A percentile compares a stretch with the other conserved stretches of the same genome.
These are phyloP conservation scores for Fusarium oligoseptatum DNA, from an alignment of 2,329 filamentous ascomycete genomes.

Conservation along the genomic window DNA sequence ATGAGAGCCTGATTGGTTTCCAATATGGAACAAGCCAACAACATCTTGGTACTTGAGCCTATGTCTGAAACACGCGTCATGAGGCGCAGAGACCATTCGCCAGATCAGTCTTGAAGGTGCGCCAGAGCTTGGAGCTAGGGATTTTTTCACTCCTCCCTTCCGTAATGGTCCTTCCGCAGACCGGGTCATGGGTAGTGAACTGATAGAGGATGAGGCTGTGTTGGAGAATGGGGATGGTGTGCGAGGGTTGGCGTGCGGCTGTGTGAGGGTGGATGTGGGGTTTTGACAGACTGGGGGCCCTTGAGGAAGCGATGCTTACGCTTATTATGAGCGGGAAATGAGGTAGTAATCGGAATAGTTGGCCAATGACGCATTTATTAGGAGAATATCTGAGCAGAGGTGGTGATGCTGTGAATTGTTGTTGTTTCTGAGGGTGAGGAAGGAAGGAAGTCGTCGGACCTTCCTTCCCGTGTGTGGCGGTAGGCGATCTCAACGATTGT, in stretches of 20 bases:
- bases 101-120: background rate
- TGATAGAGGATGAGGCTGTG: constrained; percentile 31
- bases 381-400: background rate
- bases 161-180: constrained; percentile 2
- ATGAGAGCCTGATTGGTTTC: background rate
- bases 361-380: background rate
- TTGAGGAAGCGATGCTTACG: background rate
- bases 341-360: background rate
- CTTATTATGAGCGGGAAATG: background rate
- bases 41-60: background rate
- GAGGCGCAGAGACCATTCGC: constrained; percentile 4
- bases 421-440: background rate
- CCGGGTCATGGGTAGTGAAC: constrained; percentile 21
- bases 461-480: background rate
- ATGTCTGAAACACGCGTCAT: constrained; percentile 26
- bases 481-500: constrained; percentile 11
- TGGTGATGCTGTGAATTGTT: background rate
- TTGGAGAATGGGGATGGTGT: constrained; percentile 23
- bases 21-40: background rate
- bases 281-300: constrained; percentile 13
- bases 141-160: background rate
- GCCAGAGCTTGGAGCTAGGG: background rate
- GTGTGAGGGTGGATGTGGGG: constrained; percentile 15
- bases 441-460: background rate
- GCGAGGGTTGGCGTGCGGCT: constrained; percentile 26